phyloP scores from a whole-genome alignment of 2,329 filamentous ascomycete species.

The Clarireedia paspali region DNA sequence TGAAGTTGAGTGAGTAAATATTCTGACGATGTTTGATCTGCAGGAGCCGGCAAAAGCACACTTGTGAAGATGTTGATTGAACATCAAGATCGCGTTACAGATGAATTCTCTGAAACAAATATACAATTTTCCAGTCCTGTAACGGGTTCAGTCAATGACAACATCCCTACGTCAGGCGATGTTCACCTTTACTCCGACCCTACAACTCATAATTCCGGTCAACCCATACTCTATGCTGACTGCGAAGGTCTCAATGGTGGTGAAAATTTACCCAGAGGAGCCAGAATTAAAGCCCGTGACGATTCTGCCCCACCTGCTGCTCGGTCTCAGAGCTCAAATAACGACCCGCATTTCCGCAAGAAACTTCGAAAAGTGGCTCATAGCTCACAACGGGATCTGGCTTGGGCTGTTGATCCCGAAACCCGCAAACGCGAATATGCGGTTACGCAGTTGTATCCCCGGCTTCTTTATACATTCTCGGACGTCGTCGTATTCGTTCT shows the following conservation, averaged over 20 bases:
- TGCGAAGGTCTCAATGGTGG: conserved; percentile 46
- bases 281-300: conserved; percentile 19
- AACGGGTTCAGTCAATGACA: conserved; percentile 34
- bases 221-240: conserved; percentile 42
- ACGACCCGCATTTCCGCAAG: not conserved
- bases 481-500: conserved; percentile 39
- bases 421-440: conserved; percentile 21
- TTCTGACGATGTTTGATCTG: not conserved
- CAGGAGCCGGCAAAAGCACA: conserved; percentile 38
- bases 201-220: conserved; percentile 30
- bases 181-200: conserved; percentile 46
- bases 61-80: conserved; percentile 29
- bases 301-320: not conserved
- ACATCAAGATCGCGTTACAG: not conserved
- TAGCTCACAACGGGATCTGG: not conserved
- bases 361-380: not conserved
- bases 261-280: conserved; percentile 28
- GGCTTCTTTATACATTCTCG: conserved; percentile 39
- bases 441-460: conserved; percentile 36
- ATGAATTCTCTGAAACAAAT: too few relatives aligned
- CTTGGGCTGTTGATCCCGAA: conserved; percentile 6
- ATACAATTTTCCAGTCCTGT: conserved; percentile 33
- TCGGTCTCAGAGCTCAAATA: not conserved
- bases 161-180: conserved; percentile 41
- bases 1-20: too few relatives aligned